A percentile compares a stretch with the other conserved stretches of the same genome.
Evolutionary conservation across 495 filamentous ascomycete species (phyloP).

Genomic region (Choiromyces venosus): DNA sequence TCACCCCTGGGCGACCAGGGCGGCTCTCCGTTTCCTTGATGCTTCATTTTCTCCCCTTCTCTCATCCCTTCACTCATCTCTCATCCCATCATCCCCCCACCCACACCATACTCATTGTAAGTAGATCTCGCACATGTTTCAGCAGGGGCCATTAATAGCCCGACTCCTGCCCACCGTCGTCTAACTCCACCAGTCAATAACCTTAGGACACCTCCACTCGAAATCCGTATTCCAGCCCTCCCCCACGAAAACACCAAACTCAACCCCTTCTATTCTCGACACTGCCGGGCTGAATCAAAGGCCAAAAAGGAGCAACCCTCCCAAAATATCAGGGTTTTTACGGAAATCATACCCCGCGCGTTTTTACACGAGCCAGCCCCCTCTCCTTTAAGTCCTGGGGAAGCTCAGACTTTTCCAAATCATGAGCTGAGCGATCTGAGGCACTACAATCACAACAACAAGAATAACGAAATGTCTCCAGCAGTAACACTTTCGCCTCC

Average conservation of each 20-base stretch:
- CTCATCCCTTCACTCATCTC: background rate
- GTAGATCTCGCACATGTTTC: background rate
- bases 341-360: background rate
- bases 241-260: background rate
- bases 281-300: background rate
- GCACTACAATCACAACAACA: constrained; percentile 9
- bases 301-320: background rate
- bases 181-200: background rate
- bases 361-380: background rate
- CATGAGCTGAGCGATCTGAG: background rate
- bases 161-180: background rate
- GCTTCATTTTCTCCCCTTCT: background rate
- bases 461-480: constrained; percentile 23
- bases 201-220: background rate
- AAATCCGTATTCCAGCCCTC: background rate
- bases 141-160: background rate
- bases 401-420: background rate
- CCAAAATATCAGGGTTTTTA: background rate
- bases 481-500: constrained; percentile 14
- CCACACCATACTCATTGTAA: background rate
- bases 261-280: background rate
- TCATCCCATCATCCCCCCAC: background rate
- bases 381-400: background rate
- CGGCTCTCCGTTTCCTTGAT: background rate
- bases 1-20: background rate